A percentile compares a stretch with the other conserved stretches of the same genome.
These are phyloP conservation scores for Thelonectria blattea DNA, from an alignment of 2,329 filamentous ascomycete genomes.

Conservation along the genomic window DNA sequence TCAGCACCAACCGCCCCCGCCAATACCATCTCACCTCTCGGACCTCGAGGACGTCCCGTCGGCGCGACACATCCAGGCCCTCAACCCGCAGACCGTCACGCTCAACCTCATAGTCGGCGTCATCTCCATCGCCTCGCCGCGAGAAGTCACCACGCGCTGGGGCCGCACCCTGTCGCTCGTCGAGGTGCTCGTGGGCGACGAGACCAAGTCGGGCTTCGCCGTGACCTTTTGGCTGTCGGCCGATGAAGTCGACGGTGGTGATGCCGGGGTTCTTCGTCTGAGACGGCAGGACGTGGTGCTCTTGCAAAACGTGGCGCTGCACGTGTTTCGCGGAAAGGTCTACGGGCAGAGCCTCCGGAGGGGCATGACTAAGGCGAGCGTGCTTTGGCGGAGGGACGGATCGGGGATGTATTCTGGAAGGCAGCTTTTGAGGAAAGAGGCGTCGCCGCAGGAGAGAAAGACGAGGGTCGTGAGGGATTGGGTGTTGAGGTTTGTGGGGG, in stretches of 20 bases:
- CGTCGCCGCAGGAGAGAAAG: constrained; percentile 64
- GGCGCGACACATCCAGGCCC: constrained; percentile 67
- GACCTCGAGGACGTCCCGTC: constrained; percentile 74
- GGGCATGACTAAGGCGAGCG: constrained; percentile 70
- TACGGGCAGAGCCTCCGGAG: constrained; percentile 83
- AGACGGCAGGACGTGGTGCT: constrained; percentile 79
- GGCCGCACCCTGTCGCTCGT: constrained; percentile 69
- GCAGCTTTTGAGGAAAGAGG: constrained; percentile 49
- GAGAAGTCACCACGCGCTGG: constrained; percentile 71
- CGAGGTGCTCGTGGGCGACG: constrained; percentile 83
- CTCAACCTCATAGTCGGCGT: constrained; percentile 83
- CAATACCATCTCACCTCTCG: constrained; percentile 44
- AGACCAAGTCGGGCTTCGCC: constrained; percentile 80
- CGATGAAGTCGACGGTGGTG: constrained; percentile 44
- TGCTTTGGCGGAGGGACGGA: constrained; percentile 63
- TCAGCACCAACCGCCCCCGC: constrained; percentile 29
- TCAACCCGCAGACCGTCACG: constrained; percentile 81
- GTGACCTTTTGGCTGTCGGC: constrained; percentile 81
- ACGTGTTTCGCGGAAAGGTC: constrained; percentile 76
- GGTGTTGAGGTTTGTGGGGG: constrained; percentile 72
- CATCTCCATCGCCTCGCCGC: constrained; percentile 71
- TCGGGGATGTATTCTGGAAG: constrained; percentile 62
- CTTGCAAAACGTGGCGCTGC: constrained; percentile 78
- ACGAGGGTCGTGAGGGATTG: constrained; percentile 74
- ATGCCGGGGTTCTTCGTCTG: constrained; percentile 52